Percentiles rank a stretch among this genome's conserved stretches.
These are phyloP conservation scores for Cytospora piceicola DNA, from an alignment of 2,329 filamentous ascomycete species.

Conservation along the genomic window DNA sequence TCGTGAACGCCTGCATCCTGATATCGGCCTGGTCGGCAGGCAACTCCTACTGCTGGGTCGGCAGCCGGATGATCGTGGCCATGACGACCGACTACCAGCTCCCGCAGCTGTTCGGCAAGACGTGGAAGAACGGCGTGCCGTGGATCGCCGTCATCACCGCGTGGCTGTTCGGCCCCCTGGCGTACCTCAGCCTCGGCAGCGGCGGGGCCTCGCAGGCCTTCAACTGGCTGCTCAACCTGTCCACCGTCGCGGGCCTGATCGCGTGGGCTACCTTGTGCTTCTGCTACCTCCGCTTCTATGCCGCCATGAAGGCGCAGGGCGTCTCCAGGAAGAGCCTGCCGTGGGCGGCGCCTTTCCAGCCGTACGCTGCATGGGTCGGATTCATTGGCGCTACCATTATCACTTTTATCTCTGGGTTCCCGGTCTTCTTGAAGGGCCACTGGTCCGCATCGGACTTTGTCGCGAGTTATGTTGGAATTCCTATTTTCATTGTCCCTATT, in stretches of 20 bases:
- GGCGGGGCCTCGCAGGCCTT: constrained; percentile 54
- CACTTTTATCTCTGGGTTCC: constrained; percentile 50
- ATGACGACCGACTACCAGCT: constrained; percentile 70
- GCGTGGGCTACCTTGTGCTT: constrained; percentile 41
- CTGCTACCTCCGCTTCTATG: constrained; percentile 40
- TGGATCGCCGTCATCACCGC: constrained; percentile 57
- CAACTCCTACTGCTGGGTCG: constrained; percentile 48
- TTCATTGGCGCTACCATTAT: constrained; percentile 48
- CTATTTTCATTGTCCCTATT: constrained; percentile 31
- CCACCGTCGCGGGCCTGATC: constrained; percentile 46
- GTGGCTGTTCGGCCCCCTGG: constrained; percentile 61
- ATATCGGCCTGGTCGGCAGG: constrained; percentile 45
- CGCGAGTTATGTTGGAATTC: constrained; percentile 42
- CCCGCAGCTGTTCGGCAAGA: constrained; percentile 62
- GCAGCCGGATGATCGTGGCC: constrained; percentile 69
- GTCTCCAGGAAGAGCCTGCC: constrained; percentile 41
- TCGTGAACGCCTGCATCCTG: constrained; percentile 37
- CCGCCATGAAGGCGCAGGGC: constrained; percentile 47
- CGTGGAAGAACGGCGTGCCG: constrained; percentile 65
- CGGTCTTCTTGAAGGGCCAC: constrained; percentile 44
- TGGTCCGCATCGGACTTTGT: constrained; percentile 47
- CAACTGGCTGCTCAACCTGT: constrained; percentile 60
- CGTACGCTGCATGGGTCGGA: constrained; percentile 49
- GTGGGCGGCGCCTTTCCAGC: constrained; percentile 38
- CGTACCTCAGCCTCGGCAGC: constrained; percentile 52